Conservation (phyloP, 2,329 filamentous ascomycete genomes). For the Orbilia oligospora region DNA sequence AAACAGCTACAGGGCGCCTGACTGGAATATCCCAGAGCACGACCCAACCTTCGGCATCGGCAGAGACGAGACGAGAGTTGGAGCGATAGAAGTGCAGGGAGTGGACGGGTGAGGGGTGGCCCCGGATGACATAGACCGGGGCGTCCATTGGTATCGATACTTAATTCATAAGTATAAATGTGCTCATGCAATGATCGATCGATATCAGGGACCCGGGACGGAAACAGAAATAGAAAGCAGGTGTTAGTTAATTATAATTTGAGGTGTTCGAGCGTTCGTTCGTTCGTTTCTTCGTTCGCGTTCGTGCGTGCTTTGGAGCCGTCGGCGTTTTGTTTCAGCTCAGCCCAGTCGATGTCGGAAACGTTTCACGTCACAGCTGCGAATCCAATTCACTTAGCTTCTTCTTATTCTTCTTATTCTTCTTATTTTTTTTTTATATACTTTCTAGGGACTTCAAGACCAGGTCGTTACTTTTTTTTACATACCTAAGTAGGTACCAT, state of each 20-base stretch:
- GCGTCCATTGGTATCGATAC: not conserved
- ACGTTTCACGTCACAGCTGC: conserved; percentile 55
- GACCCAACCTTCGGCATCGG: conserved; percentile 90
- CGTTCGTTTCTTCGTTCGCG: too few species aligned
- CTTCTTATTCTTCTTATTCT: too few species aligned
- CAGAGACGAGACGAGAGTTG: conserved; percentile 84
- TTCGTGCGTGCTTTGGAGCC: conserved; percentile 21
- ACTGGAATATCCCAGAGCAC: conserved; percentile 86
- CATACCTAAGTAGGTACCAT: too few species aligned
- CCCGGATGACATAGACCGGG: conserved; percentile 80
- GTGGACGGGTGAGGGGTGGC: conserved; percentile 86
- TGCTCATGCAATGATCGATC: not conserved
- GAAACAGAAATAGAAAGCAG: conserved; percentile 43
- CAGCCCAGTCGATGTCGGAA: conserved; percentile 47
- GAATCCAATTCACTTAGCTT: too few species aligned
- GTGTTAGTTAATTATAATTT: too few species aligned
- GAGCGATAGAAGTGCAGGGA: conserved; percentile 78
- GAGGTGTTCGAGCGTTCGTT: too few species aligned
- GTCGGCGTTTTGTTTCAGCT: conserved; percentile 51
- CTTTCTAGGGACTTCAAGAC: too few species aligned
- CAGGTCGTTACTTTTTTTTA: not conserved
- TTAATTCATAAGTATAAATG: too few species aligned
- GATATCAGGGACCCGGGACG: too few species aligned
- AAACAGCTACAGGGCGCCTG: conserved; percentile 85
- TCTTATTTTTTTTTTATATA: too few species aligned